A percentile compares a stretch with the other conserved stretches of the same genome.
These are phyloP conservation scores for Acorus gramineus DNA, from an alignment of 106 monocot genomes.

Conservation along the genomic window DNA sequence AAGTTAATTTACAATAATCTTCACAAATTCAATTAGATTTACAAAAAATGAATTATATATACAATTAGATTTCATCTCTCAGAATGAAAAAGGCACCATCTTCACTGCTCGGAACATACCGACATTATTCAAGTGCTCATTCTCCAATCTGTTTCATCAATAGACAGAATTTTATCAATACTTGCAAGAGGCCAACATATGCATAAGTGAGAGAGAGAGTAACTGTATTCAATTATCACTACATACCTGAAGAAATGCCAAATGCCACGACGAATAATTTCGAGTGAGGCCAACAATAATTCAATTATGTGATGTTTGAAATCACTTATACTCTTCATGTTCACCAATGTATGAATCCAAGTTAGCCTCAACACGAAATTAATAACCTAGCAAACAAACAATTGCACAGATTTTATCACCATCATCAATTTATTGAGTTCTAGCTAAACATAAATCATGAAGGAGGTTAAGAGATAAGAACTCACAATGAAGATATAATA, in stretches of 20 bases:
- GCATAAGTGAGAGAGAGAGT: too few species aligned
- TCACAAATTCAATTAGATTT: too few species aligned
- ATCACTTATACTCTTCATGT: constrained; percentile 24
- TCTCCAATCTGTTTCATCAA: constrained; percentile 26
- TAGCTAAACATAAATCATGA: not conserved
- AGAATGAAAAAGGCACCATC: constrained; percentile 51
- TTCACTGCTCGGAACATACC: constrained; percentile 61
- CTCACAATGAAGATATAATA: constrained; percentile 85
- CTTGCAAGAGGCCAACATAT: too few species aligned
- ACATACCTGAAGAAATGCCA: constrained; percentile 93
- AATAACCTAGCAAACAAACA: constrained; percentile 23
- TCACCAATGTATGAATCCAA: constrained; percentile 67
- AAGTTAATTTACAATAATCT: too few species aligned
- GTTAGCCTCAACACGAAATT: constrained; percentile 84
- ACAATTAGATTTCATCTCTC: constrained; percentile 40
- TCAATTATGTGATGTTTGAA: constrained; percentile 60
- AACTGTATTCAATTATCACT: not conserved
- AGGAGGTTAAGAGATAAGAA: not conserved
- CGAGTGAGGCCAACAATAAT: constrained; percentile 69
- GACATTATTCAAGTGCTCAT: constrained; percentile 66
- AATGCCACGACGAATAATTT: constrained; percentile 77
- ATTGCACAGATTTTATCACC: not conserved
- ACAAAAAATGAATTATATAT: not conserved
- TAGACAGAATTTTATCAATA: too few species aligned
- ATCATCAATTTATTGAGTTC: not conserved